These are phyloP conservation scores for Verticillium tricorpus DNA, from an alignment of 2,329 filamentous ascomycete species.

Conservation along the genomic window DNA sequence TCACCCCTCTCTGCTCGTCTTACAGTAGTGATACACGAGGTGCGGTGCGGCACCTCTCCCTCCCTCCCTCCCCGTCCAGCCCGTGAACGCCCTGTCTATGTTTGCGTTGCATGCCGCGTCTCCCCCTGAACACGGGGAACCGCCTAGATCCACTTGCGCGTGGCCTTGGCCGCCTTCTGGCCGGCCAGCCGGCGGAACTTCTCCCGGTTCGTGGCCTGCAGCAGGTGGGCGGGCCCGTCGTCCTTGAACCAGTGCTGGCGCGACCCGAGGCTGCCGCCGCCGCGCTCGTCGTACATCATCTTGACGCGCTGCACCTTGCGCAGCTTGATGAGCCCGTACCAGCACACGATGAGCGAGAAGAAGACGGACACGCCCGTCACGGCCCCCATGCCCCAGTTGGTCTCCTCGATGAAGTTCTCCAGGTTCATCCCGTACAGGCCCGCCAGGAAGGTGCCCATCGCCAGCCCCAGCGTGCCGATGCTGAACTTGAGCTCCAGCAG, in stretches of 20 bases:
- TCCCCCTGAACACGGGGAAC: neutral
- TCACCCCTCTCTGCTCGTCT: neutral
- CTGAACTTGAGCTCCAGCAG: slow-evolving; percentile 94
- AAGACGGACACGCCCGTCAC: slow-evolving; percentile 68
- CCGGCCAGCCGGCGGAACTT: slow-evolving; percentile 47
- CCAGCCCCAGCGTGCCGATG: slow-evolving; percentile 90
- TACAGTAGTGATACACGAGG: neutral
- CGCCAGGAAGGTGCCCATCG: slow-evolving; percentile 89
- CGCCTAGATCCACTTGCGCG: slow-evolving; percentile 22
- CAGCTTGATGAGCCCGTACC: slow-evolving; percentile 79
- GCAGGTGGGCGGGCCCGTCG: slow-evolving; percentile 43
- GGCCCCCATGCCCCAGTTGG: slow-evolving; percentile 75
- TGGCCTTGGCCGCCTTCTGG: slow-evolving; percentile 34
- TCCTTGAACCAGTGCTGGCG: slow-evolving; percentile 39
- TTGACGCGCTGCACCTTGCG: slow-evolving; percentile 82
- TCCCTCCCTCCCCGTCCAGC: neutral
- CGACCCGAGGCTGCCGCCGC: slow-evolving; percentile 11
- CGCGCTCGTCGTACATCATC: slow-evolving; percentile 58
- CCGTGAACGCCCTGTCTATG: neutral
- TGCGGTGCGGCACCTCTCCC: too few species aligned
- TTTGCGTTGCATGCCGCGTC: neutral
- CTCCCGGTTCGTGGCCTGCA: slow-evolving; percentile 52
- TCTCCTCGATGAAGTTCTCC: slow-evolving; percentile 97
- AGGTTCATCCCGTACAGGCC: slow-evolving; percentile 99
- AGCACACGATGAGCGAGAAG: slow-evolving; percentile 73